These are phyloP conservation scores for Centrapalus pauciflorus DNA, from an alignment of 129 eudicot genomes.

Conservation along the genomic window DNA sequence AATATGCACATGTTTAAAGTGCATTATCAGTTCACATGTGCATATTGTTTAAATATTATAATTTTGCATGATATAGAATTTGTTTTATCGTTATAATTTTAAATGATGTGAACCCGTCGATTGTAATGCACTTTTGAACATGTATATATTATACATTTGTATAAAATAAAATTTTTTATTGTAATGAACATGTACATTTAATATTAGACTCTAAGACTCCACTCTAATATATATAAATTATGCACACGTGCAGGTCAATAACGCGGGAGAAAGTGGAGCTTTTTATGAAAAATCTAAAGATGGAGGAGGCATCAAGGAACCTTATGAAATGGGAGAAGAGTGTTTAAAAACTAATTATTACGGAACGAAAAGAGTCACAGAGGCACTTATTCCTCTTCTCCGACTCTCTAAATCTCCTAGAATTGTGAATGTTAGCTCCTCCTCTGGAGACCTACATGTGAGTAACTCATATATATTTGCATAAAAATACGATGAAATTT, in stretches of 20 bases:
- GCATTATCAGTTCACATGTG: no score
- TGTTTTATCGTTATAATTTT: no score
- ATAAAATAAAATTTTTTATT: no score
- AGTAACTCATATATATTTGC: background rate
- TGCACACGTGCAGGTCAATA: conserved; percentile 21
- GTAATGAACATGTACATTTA: no score
- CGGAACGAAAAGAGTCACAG: conserved; percentile 20
- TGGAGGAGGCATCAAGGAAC: conserved; percentile 1
- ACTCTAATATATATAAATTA: background rate
- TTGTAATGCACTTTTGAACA: no score
- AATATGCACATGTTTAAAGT: no score
- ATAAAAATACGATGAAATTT: background rate
- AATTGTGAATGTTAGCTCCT: conserved; percentile 31
- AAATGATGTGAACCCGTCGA: background rate
- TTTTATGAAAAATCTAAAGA: background rate
- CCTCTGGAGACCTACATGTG: conserved; percentile 21
- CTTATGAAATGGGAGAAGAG: conserved; percentile 17
- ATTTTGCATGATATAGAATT: no score
- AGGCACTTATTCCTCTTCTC: conserved; percentile 29
- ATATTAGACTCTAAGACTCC: no score
- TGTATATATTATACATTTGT: no score
- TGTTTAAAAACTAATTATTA: conserved; percentile 30
- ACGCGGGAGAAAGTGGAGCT: conserved; percentile 13
- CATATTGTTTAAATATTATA: no score
- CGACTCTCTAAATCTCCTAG: conserved; percentile 25